These are phyloP conservation scores for Talinum fruticosum DNA, from an alignment of 148 eudicot genomes.

Conservation along the genomic window DNA sequence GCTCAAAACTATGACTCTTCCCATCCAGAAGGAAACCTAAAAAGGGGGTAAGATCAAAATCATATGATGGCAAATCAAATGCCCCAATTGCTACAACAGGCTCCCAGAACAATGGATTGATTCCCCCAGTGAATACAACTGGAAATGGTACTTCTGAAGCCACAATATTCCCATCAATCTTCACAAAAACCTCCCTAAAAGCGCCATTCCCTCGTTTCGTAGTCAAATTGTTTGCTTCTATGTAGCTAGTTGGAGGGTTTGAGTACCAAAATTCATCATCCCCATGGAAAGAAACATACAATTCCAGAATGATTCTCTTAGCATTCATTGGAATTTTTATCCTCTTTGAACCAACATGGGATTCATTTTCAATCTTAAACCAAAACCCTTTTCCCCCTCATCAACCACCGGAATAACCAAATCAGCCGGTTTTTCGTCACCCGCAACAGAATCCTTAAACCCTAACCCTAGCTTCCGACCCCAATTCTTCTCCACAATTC, in stretches of 20 bases:
- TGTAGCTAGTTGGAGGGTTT: slow-evolving; percentile 70
- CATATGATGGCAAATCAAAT: slow-evolving; percentile 75
- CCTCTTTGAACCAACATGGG: slow-evolving; percentile 26
- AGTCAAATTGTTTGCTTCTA: slow-evolving; percentile 40
- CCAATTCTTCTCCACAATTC: neutral
- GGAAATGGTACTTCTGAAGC: slow-evolving; percentile 76
- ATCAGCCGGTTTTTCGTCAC: slow-evolving; percentile 66
- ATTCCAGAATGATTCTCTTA: slow-evolving; percentile 54
- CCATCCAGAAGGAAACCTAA: slow-evolving; percentile 60
- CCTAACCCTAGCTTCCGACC: slow-evolving; percentile 29
- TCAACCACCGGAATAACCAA: slow-evolving; percentile 63
- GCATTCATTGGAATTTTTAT: slow-evolving; percentile 54
- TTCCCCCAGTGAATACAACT: slow-evolving; percentile 77
- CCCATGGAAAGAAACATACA: slow-evolving; percentile 79
- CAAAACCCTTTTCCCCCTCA: slow-evolving; percentile 51
- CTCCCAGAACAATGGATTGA: slow-evolving; percentile 89
- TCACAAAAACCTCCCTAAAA: slow-evolving; percentile 57
- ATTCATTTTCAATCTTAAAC: slow-evolving; percentile 58
- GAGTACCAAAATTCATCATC: slow-evolving; percentile 94
- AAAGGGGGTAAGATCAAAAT: slow-evolving; percentile 79
- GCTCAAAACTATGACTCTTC: slow-evolving; percentile 48
- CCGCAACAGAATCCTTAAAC: slow-evolving; percentile 24
- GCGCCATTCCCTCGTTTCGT: slow-evolving; percentile 63
- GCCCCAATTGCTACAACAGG: slow-evolving; percentile 86
- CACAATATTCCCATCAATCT: slow-evolving; percentile 54